Conservation (phyloP, 2,329 filamentous ascomycete species). For the Xylaria sp. region DNA sequence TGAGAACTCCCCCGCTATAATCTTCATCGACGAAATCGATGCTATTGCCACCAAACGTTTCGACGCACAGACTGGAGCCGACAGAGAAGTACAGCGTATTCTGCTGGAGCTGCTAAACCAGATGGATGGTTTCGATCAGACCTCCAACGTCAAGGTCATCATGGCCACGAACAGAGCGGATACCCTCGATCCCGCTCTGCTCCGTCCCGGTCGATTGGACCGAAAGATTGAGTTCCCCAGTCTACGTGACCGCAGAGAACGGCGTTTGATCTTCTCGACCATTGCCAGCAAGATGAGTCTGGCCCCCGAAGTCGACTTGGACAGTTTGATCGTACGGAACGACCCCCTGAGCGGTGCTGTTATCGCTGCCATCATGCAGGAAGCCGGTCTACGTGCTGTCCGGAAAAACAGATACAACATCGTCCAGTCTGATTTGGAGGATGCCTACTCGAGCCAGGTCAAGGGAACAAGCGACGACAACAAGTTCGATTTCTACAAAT, state of each 20-base stretch:
- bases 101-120: constrained; percentile 95
- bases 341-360: constrained; percentile 92
- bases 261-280: constrained; percentile 94
- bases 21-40: constrained; percentile 99
- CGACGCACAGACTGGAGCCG: constrained; percentile 95
- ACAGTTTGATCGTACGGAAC: constrained; percentile 93
- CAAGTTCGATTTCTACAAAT: constrained; percentile 93
- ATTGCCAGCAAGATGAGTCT: constrained; percentile 97
- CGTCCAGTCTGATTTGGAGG: constrained; percentile 93
- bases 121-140: constrained; percentile 99
- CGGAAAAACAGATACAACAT: constrained; percentile 99
- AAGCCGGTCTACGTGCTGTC: constrained; percentile 88
- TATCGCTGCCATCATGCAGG: constrained; percentile 98
- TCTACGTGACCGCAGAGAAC: constrained; percentile 86
- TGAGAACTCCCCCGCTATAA: constrained; percentile 96
- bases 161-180: constrained; percentile 99
- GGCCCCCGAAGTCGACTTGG: constrained; percentile 91
- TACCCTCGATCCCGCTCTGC: constrained; percentile 88
- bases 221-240: constrained; percentile 99
- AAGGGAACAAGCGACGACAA: constrained; percentile 65
- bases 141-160: constrained; percentile 98
- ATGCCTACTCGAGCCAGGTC: constrained; percentile 94
- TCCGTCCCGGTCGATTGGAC: constrained; percentile 91
- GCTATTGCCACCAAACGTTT: constrained; percentile 99
- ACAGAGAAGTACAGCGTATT: constrained; percentile 97